Evolutionary conservation across 2,329 filamentous ascomycete species (phyloP).

Genomic region (Aschersonia sp.): DNA sequence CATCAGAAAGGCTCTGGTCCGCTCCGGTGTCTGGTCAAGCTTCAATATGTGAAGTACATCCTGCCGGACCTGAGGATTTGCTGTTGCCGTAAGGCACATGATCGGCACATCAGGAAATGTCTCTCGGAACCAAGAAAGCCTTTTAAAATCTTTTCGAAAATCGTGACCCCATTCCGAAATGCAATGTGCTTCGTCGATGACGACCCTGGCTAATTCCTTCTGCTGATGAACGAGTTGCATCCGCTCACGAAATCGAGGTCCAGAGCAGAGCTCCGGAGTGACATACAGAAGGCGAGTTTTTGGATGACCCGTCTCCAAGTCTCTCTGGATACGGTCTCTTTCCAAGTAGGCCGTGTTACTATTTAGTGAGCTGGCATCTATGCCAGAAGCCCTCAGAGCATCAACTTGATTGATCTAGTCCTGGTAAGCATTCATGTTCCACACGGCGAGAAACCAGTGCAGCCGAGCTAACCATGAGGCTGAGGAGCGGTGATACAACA

Average conservation of each 20-base stretch:
- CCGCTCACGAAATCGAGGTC: constrained; percentile 61
- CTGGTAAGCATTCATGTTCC: neutral
- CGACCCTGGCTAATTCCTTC: constrained; percentile 73
- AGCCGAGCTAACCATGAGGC: constrained; percentile 54
- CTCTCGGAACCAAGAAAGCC: constrained; percentile 71
- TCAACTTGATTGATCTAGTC: constrained; percentile 79
- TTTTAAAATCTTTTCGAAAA: constrained; percentile 85
- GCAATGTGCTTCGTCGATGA: constrained; percentile 90
- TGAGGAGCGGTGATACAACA: constrained; percentile 77
- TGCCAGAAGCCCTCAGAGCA: constrained; percentile 56
- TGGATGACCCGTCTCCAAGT: constrained; percentile 80
- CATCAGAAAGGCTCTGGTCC: constrained; percentile 65
- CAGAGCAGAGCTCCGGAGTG: constrained; percentile 77
- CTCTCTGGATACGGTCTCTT: constrained; percentile 56
- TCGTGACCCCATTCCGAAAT: constrained; percentile 98
- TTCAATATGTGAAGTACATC: constrained; percentile 69
- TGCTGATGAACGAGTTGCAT: constrained; percentile 64
- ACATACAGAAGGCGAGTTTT: constrained; percentile 76
- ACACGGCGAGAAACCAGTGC: neutral
- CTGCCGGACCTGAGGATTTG: constrained; percentile 64
- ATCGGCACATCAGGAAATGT: constrained; percentile 77
- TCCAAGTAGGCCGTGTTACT: constrained; percentile 58
- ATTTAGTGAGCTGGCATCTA: constrained; percentile 77
- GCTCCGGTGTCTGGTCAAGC: constrained; percentile 41
- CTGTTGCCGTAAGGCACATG: constrained; percentile 86